Evolutionary conservation across 257 asterid genomes (phyloP), one percentile per base, ranked within the genome.

Genomic region (Salvia miltiorrhiza): DNA sequence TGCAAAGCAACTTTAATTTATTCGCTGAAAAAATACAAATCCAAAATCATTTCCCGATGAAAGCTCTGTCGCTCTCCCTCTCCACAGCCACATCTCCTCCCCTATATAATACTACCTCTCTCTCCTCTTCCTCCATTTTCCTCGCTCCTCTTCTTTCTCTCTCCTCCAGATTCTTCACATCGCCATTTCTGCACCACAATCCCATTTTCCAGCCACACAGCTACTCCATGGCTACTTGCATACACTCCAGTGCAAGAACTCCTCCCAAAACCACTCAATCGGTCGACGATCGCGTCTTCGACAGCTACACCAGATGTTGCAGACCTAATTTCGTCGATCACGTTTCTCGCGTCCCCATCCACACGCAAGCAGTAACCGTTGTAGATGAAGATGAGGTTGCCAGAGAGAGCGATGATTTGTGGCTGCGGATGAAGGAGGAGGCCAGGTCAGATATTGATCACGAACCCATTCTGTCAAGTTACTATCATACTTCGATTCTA

Each of bases 341-440:
- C 16, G 78, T 54, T 16, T 63, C 73, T 39, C 60, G 71, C 68
- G 69, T 7, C 5, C 73, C 73, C 16, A 10, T 67, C 24, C 72
- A 59, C 76, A 52, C 56, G 14, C 69, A 19, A 50, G 41, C 58
- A 0, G 54, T 30, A 4, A 35, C 74, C 16, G 33, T 50, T 59
- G 5, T n/a, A 30, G 81, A 72, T 24, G 32, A 20, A 13, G 59
- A 12, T 11, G 4, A 35, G 59, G 13, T 53, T 3, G 67, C 30
- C 62, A 1, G 70, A 16, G 40, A 32, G 30, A 14, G 17, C 26
- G 79, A 72, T 2, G 77, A 75, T 80, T 58, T 83, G 32, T 83
- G 87, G 87, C 32, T 23, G 47, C 55, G 41, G 66, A 83, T 83
- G 81, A 74, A 69, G 76, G 85, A 64, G 7, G 85, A 83, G 47